A percentile compares a stretch with the other conserved stretches of the same genome.
phyloP scores from a whole-genome alignment of 176 grass and related monocot genomes.

The Avena insularis region DNA sequence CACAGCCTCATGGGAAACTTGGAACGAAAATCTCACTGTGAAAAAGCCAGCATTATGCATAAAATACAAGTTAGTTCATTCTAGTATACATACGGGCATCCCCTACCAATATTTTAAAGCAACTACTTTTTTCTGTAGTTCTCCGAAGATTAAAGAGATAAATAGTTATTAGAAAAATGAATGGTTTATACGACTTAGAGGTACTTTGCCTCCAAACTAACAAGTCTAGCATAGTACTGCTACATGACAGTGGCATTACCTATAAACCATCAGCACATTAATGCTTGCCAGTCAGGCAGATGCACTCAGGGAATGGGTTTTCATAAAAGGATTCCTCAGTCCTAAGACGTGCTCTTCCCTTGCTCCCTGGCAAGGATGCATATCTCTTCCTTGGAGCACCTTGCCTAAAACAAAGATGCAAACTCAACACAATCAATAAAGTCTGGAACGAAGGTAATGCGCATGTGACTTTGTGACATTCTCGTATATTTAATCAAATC shows the following conservation, averaged over 20 bases:
- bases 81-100: background rate
- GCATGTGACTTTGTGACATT: background rate
- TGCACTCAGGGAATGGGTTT: constrained; percentile 92
- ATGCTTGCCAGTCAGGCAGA: constrained; percentile 65
- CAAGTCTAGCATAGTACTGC: background rate
- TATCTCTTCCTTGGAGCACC: constrained; percentile 91
- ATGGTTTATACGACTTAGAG: background rate
- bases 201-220: constrained; percentile 29
- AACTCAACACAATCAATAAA: constrained; percentile 28
- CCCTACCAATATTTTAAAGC: background rate
- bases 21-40: background rate
- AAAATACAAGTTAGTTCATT: constrained; percentile 21
- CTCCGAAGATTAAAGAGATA: background rate
- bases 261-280: constrained; percentile 45
- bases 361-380: constrained; percentile 75
- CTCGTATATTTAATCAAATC: constrained; percentile 3
- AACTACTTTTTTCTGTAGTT: background rate
- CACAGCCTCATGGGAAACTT: background rate
- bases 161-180: constrained; percentile 13
- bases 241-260: constrained; percentile 34
- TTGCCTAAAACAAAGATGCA: constrained; percentile 58
- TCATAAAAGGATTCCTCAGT: constrained; percentile 94
- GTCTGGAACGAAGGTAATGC: background rate
- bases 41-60: background rate
- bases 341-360: constrained; percentile 79